phyloP scores from a whole-genome alignment of 495 filamentous ascomycete genomes.

The Gamarada debralockiae region DNA sequence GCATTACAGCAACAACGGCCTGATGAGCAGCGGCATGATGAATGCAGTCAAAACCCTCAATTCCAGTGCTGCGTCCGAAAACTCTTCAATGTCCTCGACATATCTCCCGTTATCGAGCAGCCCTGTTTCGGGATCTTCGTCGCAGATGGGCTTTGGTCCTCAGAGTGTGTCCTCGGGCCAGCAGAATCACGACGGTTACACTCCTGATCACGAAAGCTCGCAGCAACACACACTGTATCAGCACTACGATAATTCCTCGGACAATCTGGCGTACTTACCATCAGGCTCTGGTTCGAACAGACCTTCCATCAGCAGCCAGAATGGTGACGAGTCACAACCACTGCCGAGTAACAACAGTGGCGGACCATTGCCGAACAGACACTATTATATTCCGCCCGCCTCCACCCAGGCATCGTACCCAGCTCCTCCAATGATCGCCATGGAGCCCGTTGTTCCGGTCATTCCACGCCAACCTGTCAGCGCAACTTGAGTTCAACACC shows the following conservation, averaged over 20 bases:
- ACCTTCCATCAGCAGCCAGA: background rate
- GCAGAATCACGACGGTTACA: constrained; percentile 15
- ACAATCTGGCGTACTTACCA: background rate
- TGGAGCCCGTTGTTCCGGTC: no score
- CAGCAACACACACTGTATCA: constrained; percentile 24
- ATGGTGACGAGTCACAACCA: background rate
- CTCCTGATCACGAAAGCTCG: constrained; percentile 21
- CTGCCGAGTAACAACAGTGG: background rate
- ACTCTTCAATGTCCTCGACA: constrained; percentile 10
- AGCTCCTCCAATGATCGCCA: no score
- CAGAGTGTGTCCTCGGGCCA: constrained; percentile 22
- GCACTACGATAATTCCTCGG: constrained; percentile 6
- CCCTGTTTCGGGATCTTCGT: constrained; percentile 18
- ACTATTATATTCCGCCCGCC: no score
- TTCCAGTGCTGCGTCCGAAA: constrained; percentile 12
- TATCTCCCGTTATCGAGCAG: constrained; percentile 19
- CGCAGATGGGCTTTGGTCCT: constrained; percentile 13
- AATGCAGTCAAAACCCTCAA: constrained; percentile 3
- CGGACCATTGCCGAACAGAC: no score
- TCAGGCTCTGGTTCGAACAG: constrained; percentile 13
- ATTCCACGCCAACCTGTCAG: no score
- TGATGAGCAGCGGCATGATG: constrained; percentile 3
- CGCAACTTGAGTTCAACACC: no score
- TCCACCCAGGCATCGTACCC: no score
- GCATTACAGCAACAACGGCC: background rate